Evolutionary conservation across 2,329 filamentous ascomycete genomes (phyloP).

Genomic region (Nemania bipapillata): DNA sequence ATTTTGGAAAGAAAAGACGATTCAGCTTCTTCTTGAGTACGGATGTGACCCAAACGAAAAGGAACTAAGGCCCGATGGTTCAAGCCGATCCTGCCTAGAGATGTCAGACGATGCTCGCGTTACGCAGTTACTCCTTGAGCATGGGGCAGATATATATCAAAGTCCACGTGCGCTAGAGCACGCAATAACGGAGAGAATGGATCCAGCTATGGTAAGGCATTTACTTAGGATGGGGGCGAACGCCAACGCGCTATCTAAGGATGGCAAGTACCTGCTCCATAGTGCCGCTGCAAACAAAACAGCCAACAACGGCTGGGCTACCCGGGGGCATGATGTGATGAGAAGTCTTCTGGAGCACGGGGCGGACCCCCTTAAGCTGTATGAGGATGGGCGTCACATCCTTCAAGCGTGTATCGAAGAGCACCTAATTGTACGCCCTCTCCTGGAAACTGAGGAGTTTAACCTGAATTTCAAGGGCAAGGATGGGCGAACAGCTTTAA

Average conservation of each 20-base stretch:
- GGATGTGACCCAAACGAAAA: neutral
- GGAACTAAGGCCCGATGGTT: neutral
- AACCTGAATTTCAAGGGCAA: neutral
- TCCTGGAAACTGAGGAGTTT: neutral
- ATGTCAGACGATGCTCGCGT: neutral
- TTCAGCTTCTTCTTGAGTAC: slow-evolving; percentile 4
- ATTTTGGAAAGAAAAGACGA: slow-evolving; percentile 7
- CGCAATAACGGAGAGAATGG: slow-evolving; percentile 5
- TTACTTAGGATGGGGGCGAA: neutral
- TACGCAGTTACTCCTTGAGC: neutral
- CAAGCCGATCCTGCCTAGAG: neutral
- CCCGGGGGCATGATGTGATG: neutral
- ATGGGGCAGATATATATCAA: slow-evolving; percentile 1
- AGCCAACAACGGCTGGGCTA: neutral
- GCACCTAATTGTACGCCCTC: neutral
- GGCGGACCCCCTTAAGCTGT: neutral
- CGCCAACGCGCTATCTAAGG: neutral
- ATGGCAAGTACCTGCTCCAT: slow-evolving; percentile 2
- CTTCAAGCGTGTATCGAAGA: slow-evolving; percentile 11
- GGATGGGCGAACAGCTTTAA: slow-evolving; percentile 5
- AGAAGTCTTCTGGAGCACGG: neutral
- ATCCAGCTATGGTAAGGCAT: neutral
- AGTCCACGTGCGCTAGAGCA: neutral
- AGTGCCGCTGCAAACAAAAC: neutral
- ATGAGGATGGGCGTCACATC: slow-evolving; percentile 6